Evolutionary conservation across 225 moss, liverwort and hornwort species (phyloP).

Genomic region (Pleurozium schreberi): DNA sequence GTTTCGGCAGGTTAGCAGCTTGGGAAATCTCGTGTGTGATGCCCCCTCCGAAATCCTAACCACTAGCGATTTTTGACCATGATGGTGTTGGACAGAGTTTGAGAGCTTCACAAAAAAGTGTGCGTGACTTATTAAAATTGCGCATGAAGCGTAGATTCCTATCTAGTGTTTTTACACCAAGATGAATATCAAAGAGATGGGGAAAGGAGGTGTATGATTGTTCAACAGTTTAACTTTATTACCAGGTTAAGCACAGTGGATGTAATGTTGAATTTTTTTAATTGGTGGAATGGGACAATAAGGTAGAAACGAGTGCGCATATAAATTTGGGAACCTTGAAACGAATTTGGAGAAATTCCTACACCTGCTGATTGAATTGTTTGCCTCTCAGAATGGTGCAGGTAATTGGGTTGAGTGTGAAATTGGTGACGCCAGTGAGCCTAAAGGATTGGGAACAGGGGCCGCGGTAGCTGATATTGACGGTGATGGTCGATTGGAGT

Average conservation of each 20-base stretch:
- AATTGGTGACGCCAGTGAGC: slow-evolving; percentile 75
- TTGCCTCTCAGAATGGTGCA: slow-evolving; percentile 37
- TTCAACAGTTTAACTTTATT: neutral
- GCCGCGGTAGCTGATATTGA: slow-evolving; percentile 83
- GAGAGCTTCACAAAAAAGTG: neutral
- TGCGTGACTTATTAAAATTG: too few relatives aligned
- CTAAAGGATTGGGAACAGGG: slow-evolving; percentile 74
- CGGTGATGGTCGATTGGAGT: slow-evolving; percentile 83
- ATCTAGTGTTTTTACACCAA: neutral
- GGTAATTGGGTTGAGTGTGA: slow-evolving; percentile 91
- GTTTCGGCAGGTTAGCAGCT: slow-evolving; percentile 60
- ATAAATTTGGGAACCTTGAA: neutral
- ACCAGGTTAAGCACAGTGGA: neutral
- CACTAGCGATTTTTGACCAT: neutral
- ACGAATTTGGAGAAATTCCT: neutral
- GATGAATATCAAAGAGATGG: neutral
- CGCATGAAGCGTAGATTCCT: neutral
- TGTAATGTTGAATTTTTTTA: neutral
- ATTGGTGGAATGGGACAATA: neutral
- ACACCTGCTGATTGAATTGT: neutral
- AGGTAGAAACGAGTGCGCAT: neutral
- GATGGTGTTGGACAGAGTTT: neutral
- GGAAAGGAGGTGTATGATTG: neutral
- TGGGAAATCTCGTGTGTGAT: neutral
- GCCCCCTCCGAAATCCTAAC: too few relatives aligned